phyloP scores from a whole-genome alignment of 78 protist genomes.

The Creolimax fragrantissima region DNA sequence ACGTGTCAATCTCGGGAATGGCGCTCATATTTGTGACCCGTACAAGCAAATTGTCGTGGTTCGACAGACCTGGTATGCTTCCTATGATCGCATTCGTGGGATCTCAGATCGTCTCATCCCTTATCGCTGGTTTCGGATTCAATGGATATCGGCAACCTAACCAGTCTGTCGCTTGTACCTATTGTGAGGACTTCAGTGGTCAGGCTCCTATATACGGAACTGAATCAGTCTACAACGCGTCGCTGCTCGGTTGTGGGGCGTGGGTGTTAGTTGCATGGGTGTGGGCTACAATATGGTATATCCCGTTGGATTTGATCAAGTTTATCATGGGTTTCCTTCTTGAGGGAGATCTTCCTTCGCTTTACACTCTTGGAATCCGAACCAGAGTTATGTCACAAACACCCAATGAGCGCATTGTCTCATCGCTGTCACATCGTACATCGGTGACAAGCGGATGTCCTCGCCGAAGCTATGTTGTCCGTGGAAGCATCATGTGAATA shows the following conservation, averaged over 20 bases:
- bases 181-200: too few species aligned
- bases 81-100: not conserved
- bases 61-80: not conserved
- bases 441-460: too few species aligned
- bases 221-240: not conserved
- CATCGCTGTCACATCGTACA: too few species aligned
- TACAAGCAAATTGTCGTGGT: not conserved
- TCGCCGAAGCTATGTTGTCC: too few species aligned
- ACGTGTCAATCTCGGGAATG: not conserved
- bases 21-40: not conserved
- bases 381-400: too few species aligned
- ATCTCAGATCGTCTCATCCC: too few species aligned
- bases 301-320: not conserved
- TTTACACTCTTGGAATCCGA: too few species aligned
- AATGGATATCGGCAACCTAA: not conserved
- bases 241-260: not conserved
- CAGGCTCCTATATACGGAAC: not conserved
- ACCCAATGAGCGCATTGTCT: too few species aligned
- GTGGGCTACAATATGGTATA: not conserved
- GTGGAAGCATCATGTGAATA: too few species aligned
- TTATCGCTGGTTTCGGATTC: not conserved
- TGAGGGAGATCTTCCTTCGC: not conserved
- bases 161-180: too few species aligned
- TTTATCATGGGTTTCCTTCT: not conserved
- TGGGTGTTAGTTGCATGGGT: slow-evolving; percentile 4